Base-by-base conservation (phyloP, 345 rosid genomes). In the Acer campestre region DNA sequence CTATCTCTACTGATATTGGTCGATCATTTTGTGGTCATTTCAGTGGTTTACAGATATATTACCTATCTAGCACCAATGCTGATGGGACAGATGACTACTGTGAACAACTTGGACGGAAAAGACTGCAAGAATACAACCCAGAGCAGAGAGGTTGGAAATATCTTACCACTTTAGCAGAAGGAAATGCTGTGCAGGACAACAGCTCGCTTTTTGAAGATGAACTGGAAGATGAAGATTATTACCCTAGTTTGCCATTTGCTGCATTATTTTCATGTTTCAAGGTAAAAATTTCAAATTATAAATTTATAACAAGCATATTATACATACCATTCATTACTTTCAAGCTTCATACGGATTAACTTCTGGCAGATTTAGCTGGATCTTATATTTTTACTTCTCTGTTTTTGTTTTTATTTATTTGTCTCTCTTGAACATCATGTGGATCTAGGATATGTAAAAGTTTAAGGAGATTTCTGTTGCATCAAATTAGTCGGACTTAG, bases 181-280 rank as follows among this genome's bases (percentile, higher is more conserved):
- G 89, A 77, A 81, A 76, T 22, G 61, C 67, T 61, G 49, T 51
- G 70, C 73, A 78, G 67, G 90, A 85, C 38, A 82, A 81, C 38
- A 46, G 35, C 76, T 82, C 77, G 1, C 89, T 89, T 58, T 80
- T 86, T 68, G 99, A 92, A 81, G 97, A 96, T 83, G 99, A 96
- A 71, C 84, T 87, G 9, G 94, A 88, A 82, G 98, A 96, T 70
- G 94, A 90, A 80, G 97, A 94, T 84, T 94, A 90, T 68, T 91
- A 87, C 75, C 94, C 97, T 63, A 94, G 98, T 85, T 84, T 96
- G 89, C 98, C 98, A 73, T 96, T 96, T 83, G 92, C 98, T 70
- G 95, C 97, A 74, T 90, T 96, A 35, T 92, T 92, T 84, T 92
- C 99, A 44, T 89, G 88, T 82, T 88, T 94, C 53, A 94, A 94